phyloP scores from a whole-genome alignment of 1,284 basidiomycete genomes.

The Kwoniella shivajii region DNA sequence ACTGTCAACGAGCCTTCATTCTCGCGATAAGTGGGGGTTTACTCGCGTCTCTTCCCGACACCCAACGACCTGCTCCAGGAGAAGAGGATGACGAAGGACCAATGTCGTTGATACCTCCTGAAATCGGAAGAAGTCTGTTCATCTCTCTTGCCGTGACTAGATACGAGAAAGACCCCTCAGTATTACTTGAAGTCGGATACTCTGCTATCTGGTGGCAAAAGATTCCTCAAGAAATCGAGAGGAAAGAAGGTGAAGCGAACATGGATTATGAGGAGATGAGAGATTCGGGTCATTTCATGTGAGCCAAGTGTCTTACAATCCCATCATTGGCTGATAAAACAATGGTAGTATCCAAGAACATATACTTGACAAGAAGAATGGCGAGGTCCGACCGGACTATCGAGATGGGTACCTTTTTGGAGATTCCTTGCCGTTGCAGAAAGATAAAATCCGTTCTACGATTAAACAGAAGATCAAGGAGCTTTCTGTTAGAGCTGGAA shows the following conservation, averaged over 20 bases:
- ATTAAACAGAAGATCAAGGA: constrained; percentile 34
- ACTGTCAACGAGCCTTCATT: constrained; percentile 41
- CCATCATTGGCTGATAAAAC: neutral
- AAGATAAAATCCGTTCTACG: constrained; percentile 18
- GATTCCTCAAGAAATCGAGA: neutral
- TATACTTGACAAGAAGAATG: constrained; percentile 30
- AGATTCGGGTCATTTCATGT: constrained; percentile 48
- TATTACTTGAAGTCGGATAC: constrained; percentile 44
- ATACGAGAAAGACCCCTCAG: constrained; percentile 39
- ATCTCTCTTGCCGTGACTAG: constrained; percentile 38
- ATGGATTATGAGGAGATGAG: constrained; percentile 29
- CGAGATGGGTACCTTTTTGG: constrained; percentile 35
- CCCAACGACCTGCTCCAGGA: neutral
- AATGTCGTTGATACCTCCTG: neutral
- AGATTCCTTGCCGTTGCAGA: constrained; percentile 25
- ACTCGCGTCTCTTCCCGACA: neutral
- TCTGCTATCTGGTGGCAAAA: constrained; percentile 40
- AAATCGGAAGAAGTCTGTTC: constrained; percentile 44
- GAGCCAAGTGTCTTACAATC: constrained; percentile 12
- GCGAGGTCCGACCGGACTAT: constrained; percentile 23
- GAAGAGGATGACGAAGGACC: constrained; percentile 5
- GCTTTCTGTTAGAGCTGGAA: constrained; percentile 33
- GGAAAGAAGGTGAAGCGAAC: neutral
- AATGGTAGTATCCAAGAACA: constrained; percentile 41
- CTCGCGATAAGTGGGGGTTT: constrained; percentile 37